Evolutionary conservation across 306 rosid species (phyloP).

Genomic region (Ormosia emarginata): DNA sequence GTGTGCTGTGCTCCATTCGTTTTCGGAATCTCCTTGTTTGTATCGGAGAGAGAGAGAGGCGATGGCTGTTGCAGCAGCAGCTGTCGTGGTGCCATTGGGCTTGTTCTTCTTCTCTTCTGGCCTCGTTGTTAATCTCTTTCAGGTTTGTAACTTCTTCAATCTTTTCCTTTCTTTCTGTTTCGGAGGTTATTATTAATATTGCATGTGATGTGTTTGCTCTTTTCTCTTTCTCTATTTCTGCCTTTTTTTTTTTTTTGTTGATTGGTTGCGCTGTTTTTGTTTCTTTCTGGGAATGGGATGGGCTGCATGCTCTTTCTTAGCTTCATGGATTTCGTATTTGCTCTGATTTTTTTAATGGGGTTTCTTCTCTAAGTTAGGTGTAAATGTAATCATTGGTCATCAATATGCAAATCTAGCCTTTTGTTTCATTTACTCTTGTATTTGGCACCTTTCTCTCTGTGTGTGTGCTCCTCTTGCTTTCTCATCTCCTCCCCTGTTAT

Average conservation of each 20-base stretch:
- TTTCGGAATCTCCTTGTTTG: constrained; percentile 9
- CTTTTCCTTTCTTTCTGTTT: not conserved
- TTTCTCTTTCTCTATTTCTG: not conserved
- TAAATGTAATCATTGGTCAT: not conserved
- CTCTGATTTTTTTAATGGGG: not conserved
- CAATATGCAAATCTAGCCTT: constrained; percentile 23
- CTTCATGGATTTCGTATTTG: not conserved
- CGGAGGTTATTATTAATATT: not conserved
- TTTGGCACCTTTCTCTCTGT: too few species aligned
- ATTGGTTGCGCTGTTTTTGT: not conserved
- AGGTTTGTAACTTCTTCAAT: constrained; percentile 36
- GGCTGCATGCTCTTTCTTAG: not conserved
- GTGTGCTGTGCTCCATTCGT: not conserved
- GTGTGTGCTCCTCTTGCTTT: not conserved
- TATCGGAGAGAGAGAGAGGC: constrained; percentile 17
- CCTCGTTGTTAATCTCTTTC: constrained; percentile 74
- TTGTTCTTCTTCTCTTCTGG: constrained; percentile 85
- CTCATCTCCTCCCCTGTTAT: not conserved
- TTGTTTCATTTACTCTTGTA: not conserved
- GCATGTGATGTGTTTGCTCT: not conserved
- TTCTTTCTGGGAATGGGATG: not conserved
- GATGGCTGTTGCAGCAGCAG: constrained; percentile 85
- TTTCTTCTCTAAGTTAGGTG: too few species aligned
- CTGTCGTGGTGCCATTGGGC: constrained; percentile 79
- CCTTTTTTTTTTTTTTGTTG: not conserved